Conservation (phyloP, 306 rosid species). For the Cucurbita ficifolia region DNA sequence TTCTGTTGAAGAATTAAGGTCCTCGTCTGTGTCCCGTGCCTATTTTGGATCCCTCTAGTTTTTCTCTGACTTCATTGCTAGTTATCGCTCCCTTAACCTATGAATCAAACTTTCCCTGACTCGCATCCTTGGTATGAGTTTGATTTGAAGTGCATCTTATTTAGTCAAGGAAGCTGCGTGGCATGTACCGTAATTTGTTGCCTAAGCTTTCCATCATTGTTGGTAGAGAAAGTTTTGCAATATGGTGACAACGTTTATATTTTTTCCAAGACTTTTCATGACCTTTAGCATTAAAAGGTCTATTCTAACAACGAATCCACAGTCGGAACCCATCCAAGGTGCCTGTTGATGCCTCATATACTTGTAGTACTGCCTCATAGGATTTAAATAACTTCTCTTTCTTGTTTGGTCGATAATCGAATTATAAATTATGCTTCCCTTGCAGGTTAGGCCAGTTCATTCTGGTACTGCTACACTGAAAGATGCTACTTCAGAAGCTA, state of each 20-base stretch:
- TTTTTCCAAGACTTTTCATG: neutral
- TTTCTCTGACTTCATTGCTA: neutral
- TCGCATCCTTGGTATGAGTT: neutral
- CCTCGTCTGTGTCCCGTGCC: neutral
- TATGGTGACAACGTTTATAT: neutral
- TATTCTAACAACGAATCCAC: neutral
- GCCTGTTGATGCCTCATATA: neutral
- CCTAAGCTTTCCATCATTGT: neutral
- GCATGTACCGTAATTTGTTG: neutral
- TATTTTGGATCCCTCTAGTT: neutral
- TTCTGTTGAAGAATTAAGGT: neutral
- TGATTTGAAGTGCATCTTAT: neutral
- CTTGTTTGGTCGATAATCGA: neutral
- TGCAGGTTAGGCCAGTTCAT: constrained; percentile 78
- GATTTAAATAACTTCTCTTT: neutral
- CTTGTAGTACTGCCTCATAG: neutral
- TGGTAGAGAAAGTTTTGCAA: neutral
- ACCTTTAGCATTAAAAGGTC: neutral
- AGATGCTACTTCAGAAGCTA: constrained; percentile 97
- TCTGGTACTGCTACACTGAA: constrained; percentile 93
- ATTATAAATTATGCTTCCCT: neutral
- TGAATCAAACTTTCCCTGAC: neutral
- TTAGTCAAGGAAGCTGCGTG: neutral
- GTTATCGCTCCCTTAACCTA: neutral
- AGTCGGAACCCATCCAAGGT: neutral